phyloP scores from a whole-genome alignment of 208 protist species.

The Naegleria gruberi region DNA sequence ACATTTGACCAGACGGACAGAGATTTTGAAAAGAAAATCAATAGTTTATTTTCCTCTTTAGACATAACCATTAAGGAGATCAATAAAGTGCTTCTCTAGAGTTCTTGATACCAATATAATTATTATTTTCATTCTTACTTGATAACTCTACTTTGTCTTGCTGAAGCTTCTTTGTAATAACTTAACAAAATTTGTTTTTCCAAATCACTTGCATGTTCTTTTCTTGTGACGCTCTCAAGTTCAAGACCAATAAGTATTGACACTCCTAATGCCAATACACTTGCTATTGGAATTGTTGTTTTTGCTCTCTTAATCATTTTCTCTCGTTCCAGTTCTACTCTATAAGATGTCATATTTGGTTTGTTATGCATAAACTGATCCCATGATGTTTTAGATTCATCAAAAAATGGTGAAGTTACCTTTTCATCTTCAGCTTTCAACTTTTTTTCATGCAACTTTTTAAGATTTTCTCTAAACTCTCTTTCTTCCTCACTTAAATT shows the following conservation, averaged over 20 bases:
- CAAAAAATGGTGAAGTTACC: neutral
- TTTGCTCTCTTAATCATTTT: neutral
- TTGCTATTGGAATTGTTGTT: neutral
- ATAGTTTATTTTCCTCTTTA: neutral
- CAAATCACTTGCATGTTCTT: neutral
- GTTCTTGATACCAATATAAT: no score
- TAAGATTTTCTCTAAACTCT: neutral
- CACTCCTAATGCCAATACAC: neutral
- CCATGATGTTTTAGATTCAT: neutral
- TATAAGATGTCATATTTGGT: neutral
- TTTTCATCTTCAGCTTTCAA: neutral
- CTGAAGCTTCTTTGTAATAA: neutral
- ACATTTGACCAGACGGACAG: neutral
- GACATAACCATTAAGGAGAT: neutral
- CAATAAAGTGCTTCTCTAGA: neutral
- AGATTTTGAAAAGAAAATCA: neutral
- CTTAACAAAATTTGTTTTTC: neutral
- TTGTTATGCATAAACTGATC: slow-evolving; percentile 3
- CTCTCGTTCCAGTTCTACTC: neutral
- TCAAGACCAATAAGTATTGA: neutral
- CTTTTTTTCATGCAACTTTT: neutral
- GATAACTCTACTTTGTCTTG: neutral
- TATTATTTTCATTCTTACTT: no score
- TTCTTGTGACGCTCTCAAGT: neutral
- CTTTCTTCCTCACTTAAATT: neutral